Evolutionary conservation across 2,329 filamentous ascomycete genomes (phyloP).

Genomic region (Alternaria consortialis): DNA sequence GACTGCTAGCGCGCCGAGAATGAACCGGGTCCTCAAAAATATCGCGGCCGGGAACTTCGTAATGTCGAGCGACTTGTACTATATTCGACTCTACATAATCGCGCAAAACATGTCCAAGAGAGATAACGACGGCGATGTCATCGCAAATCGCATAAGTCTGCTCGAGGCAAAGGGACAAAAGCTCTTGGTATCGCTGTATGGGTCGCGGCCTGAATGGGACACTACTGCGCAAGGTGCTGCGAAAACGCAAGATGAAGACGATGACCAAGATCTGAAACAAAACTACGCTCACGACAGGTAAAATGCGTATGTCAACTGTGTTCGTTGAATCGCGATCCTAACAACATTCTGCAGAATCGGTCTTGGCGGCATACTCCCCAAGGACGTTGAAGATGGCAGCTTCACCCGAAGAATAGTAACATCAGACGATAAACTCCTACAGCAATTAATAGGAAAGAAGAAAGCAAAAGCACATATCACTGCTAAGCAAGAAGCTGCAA

Average conservation of each 20-base stretch:
- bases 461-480: slow-evolving; percentile 48
- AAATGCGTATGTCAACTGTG: slow-evolving; percentile 7
- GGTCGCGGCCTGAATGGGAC: slow-evolving; percentile 54
- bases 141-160: slow-evolving; percentile 64
- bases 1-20: slow-evolving; percentile 45
- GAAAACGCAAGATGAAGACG: slow-evolving; percentile 56
- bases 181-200: slow-evolving; percentile 66
- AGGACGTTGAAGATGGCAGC: slow-evolving; percentile 48
- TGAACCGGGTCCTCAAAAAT: slow-evolving; percentile 41
- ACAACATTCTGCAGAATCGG: slow-evolving; percentile 45
- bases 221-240: slow-evolving; percentile 35
- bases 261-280: slow-evolving; percentile 63
- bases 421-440: slow-evolving; percentile 55
- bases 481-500: slow-evolving; percentile 33
- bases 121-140: slow-evolving; percentile 60
- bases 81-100: slow-evolving; percentile 13
- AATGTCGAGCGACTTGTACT: slow-evolving; percentile 18
- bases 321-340: neutral
- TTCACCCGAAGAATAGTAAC: slow-evolving; percentile 48
- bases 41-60: slow-evolving; percentile 37
- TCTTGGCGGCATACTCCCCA: slow-evolving; percentile 49
- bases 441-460: slow-evolving; percentile 55
- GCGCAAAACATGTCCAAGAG: slow-evolving; percentile 44
- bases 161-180: slow-evolving; percentile 63
- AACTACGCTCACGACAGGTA: slow-evolving; percentile 65